phyloP scores from a whole-genome alignment of 768 basidiomycete genomes.

The Kwoniella newhampshirensis region DNA sequence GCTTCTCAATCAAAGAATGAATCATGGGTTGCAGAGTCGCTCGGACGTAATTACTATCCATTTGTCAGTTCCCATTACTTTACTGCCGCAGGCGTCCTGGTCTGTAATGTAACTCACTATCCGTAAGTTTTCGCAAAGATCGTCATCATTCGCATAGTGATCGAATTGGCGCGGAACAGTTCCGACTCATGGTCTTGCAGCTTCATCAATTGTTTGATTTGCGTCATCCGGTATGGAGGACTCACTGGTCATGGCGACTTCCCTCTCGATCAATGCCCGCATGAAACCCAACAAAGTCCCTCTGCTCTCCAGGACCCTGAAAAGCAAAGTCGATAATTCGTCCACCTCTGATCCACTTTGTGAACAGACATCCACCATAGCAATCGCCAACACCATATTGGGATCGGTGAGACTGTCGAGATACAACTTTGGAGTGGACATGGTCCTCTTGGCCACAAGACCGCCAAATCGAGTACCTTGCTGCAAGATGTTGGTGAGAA shows the following conservation, averaged over 20 bases:
- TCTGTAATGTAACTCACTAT: conserved; percentile 56
- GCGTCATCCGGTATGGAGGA: too few relatives aligned
- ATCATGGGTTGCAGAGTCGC: conserved; percentile 74
- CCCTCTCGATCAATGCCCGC: conserved; percentile 80
- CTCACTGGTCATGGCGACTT: conserved; percentile 73
- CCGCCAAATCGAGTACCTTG: conserved; percentile 74
- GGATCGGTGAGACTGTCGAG: conserved; percentile 18
- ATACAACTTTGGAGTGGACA: conserved; percentile 19
- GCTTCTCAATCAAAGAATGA: conserved; percentile 69
- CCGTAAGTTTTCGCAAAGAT: conserved; percentile 86
- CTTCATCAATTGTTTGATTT: conserved; percentile 12
- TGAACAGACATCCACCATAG: conserved; percentile 84
- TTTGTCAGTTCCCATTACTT: not conserved
- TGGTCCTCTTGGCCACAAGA: conserved; percentile 32
- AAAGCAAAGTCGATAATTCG: conserved; percentile 71
- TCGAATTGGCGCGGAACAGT: conserved; percentile 85
- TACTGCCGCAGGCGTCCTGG: not conserved
- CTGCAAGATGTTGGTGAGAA: conserved; percentile 75
- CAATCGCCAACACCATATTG: conserved; percentile 58
- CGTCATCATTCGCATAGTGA: conserved; percentile 80
- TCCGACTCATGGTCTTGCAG: conserved; percentile 76
- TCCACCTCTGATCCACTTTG: conserved; percentile 66
- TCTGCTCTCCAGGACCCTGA: conserved; percentile 81
- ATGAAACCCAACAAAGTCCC: conserved; percentile 69
- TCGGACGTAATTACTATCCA: conserved; percentile 70